A percentile compares a stretch with the other conserved stretches of the same genome.
These are phyloP conservation scores for Dendrothele bispora DNA, from an alignment of 768 basidiomycete species.

Conservation along the genomic window DNA sequence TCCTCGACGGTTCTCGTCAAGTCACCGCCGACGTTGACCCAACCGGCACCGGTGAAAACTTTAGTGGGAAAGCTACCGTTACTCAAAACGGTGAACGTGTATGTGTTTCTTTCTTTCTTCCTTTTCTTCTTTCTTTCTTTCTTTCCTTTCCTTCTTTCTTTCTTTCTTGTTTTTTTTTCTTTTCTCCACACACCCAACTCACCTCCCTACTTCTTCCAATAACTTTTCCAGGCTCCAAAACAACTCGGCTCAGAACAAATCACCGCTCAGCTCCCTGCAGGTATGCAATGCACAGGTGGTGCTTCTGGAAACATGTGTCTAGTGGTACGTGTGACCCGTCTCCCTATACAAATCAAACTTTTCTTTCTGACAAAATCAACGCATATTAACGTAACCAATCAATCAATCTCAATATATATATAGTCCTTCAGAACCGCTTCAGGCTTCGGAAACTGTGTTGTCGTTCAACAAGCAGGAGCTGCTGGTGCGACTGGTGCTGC, in stretches of 20 bases:
- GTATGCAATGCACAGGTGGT: conserved; percentile 30
- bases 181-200: too few species aligned
- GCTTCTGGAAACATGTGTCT: conserved; percentile 23
- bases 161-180: too few species aligned
- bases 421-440: conserved; percentile 25
- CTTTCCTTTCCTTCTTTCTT: too few species aligned
- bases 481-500: too few species aligned
- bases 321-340: conserved; percentile 11
- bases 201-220: too few species aligned
- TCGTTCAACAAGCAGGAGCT: conserved; percentile 21
- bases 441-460: conserved; percentile 37
- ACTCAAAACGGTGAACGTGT: conserved; percentile 29
- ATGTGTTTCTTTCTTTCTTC: conserved; percentile 4
- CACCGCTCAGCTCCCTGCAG: conserved; percentile 26
- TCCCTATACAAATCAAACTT: too few species aligned
- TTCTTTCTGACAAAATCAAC: too few species aligned
- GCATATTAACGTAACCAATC: not conserved
- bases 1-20: conserved; percentile 28
- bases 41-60: conserved; percentile 28
- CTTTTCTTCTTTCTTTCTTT: not conserved
- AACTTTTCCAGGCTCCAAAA: conserved; percentile 24
- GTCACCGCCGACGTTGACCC: conserved; percentile 27
- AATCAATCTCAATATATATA: not conserved
- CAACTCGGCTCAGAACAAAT: conserved; percentile 19
- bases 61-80: conserved; percentile 23